phyloP scores from a whole-genome alignment of 1,139 yeast species.

The Geotrichum europaeum region DNA sequence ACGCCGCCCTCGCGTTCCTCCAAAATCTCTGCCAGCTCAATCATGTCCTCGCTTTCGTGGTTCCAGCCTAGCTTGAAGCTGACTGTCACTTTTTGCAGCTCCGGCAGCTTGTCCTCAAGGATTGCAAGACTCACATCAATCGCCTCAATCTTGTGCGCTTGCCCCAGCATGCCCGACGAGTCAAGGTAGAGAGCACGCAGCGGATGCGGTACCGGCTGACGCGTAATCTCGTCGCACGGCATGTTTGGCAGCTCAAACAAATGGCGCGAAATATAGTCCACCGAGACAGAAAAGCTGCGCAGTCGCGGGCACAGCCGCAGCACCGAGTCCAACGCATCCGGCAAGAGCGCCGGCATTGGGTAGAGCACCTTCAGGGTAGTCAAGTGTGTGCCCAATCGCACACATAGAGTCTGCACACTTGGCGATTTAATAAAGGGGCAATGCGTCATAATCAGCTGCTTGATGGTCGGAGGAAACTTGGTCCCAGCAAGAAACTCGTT shows the following conservation, averaged over 20 bases:
- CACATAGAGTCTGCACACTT: slow-evolving; percentile 52
- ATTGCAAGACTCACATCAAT: slow-evolving; percentile 83
- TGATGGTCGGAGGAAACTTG: slow-evolving; percentile 63
- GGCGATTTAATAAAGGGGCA: slow-evolving; percentile 69
- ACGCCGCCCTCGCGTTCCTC: slow-evolving; percentile 34
- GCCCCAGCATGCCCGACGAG: slow-evolving; percentile 85
- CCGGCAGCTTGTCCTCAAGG: slow-evolving; percentile 68
- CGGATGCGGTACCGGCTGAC: slow-evolving; percentile 42
- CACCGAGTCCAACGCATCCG: slow-evolving; percentile 64
- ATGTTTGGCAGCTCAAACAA: slow-evolving; percentile 32
- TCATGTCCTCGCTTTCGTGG: slow-evolving; percentile 62
- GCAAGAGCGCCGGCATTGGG: slow-evolving; percentile 79
- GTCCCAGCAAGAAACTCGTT: slow-evolving; percentile 68
- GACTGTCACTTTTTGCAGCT: slow-evolving; percentile 55
- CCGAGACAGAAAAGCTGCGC: slow-evolving; percentile 56
- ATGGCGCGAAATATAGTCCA: slow-evolving; percentile 66
- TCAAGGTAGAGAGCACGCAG: slow-evolving; percentile 62
- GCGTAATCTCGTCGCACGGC: slow-evolving; percentile 24
- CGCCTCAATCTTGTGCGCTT: slow-evolving; percentile 75
- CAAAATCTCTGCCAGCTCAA: slow-evolving; percentile 46
- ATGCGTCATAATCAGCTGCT: slow-evolving; percentile 71
- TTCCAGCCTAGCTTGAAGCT: slow-evolving; percentile 88
- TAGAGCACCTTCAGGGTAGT: slow-evolving; percentile 62
- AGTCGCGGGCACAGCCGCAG: slow-evolving; percentile 73
- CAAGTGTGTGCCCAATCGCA: slow-evolving; percentile 60